Percentiles rank a stretch among this genome's conserved stretches.
These are phyloP conservation scores for Erysimum cheiranthoides DNA, from an alignment of 345 rosid species.

Conservation along the genomic window DNA sequence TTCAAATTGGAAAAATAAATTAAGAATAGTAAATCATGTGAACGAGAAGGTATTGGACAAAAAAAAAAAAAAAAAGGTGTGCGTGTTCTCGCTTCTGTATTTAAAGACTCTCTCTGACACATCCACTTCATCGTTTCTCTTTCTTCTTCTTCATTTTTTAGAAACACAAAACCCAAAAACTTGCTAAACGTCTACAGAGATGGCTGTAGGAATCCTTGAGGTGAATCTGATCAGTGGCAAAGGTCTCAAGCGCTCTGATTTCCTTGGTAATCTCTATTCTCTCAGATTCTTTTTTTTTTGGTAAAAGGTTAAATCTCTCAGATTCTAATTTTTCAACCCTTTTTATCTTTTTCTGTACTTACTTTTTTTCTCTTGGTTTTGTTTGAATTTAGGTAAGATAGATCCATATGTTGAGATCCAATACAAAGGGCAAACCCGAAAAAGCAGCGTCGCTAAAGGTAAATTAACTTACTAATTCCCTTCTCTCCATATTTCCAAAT, in stretches of 20 bases:
- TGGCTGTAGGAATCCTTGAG: constrained; percentile 85
- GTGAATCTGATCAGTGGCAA: constrained; percentile 69
- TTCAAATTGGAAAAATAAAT: constrained; percentile 1
- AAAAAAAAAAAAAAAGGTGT: too few relatives aligned
- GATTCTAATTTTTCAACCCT: background rate
- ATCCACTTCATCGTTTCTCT: constrained; percentile 8
- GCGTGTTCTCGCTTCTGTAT: constrained; percentile 33
- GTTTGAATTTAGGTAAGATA: constrained; percentile 50
- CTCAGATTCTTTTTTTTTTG: too few relatives aligned
- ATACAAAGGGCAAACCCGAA: constrained; percentile 74
- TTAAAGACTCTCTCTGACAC: constrained; percentile 7
- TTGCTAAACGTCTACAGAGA: constrained; percentile 9
- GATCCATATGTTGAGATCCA: constrained; percentile 80
- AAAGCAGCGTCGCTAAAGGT: constrained; percentile 78
- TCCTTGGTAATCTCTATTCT: constrained; percentile 52
- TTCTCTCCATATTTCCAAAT: constrained; percentile 10
- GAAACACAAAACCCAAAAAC: constrained; percentile 2
- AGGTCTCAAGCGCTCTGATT: constrained; percentile 66
- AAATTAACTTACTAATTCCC: constrained; percentile 1
- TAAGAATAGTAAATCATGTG: background rate
- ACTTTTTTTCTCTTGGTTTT: background rate
- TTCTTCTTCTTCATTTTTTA: background rate
- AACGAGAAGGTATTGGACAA: too few relatives aligned
- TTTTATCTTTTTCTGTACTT: background rate
- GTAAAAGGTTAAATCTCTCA: too few relatives aligned